Percentiles rank a stretch among this genome's conserved stretches.
These are phyloP conservation scores for Colletotrichum endophyticum DNA, from an alignment of 2,329 filamentous ascomycete species.

Conservation along the genomic window DNA sequence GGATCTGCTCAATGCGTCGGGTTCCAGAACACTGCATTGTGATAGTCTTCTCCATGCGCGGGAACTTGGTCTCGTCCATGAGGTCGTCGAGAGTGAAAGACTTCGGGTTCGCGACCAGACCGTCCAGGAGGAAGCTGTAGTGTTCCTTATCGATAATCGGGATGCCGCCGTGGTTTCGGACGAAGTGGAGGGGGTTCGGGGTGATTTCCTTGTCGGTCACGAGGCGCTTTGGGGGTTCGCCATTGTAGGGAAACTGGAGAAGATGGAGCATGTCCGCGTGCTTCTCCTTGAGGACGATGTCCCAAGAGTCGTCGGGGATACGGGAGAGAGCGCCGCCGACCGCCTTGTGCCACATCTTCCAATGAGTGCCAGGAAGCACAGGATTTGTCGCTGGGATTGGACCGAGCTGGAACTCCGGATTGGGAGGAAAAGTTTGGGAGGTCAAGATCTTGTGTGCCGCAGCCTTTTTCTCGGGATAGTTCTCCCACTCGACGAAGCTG, in stretches of 20 bases:
- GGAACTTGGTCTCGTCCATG: slow-evolving; percentile 64
- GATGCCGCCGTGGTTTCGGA: slow-evolving; percentile 75
- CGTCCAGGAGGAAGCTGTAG: slow-evolving; percentile 61
- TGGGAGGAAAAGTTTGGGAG: slow-evolving; percentile 30
- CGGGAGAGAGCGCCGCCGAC: slow-evolving; percentile 39
- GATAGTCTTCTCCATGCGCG: slow-evolving; percentile 61
- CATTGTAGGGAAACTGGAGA: slow-evolving; percentile 68
- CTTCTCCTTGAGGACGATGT: slow-evolving; percentile 60
- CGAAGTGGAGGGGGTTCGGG: slow-evolving; percentile 63
- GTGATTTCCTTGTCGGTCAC: slow-evolving; percentile 63
- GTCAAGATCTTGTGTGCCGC: slow-evolving; percentile 57
- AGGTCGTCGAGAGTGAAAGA: slow-evolving; percentile 63
- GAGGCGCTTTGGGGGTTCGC: slow-evolving; percentile 64
- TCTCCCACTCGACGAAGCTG: slow-evolving; percentile 72
- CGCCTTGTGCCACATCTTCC: slow-evolving; percentile 64
- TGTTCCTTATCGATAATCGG: slow-evolving; percentile 65
- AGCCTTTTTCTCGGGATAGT: slow-evolving; percentile 70
- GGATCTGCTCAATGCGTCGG: slow-evolving; percentile 71
- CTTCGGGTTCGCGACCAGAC: slow-evolving; percentile 64
- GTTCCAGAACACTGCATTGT: slow-evolving; percentile 74
- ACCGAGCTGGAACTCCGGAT: slow-evolving; percentile 61
- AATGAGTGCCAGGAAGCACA: slow-evolving; percentile 58
- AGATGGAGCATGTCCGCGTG: slow-evolving; percentile 65
- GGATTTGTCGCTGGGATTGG: slow-evolving; percentile 63
- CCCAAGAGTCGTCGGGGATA: slow-evolving; percentile 64